These are phyloP conservation scores for Pyrenophora graminea DNA, from an alignment of 2,329 filamentous ascomycete species.

Conservation along the genomic window DNA sequence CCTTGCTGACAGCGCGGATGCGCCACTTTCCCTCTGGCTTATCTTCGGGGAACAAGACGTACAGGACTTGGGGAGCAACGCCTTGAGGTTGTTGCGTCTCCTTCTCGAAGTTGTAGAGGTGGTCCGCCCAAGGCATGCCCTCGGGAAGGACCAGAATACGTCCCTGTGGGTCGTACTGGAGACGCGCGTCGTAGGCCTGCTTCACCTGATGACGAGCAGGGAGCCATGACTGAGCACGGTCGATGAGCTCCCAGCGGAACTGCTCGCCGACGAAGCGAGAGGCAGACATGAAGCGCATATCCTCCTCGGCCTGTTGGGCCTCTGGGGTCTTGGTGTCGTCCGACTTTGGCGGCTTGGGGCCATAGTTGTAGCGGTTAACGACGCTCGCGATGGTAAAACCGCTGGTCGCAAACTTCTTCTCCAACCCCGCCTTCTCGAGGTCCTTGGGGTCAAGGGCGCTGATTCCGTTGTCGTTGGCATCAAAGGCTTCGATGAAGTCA, in stretches of 20 bases:
- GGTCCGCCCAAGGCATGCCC: slow-evolving; percentile 93
- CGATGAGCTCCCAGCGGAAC: slow-evolving; percentile 79
- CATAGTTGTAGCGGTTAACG: slow-evolving; percentile 84
- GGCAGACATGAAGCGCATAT: slow-evolving; percentile 76
- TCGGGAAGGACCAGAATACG: slow-evolving; percentile 78
- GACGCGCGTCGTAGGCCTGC: slow-evolving; percentile 71
- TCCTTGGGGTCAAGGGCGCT: slow-evolving; percentile 75
- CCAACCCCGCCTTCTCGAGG: slow-evolving; percentile 70
- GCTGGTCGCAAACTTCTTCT: slow-evolving; percentile 82
- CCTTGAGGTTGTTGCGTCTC: slow-evolving; percentile 47
- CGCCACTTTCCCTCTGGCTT: slow-evolving; percentile 83
- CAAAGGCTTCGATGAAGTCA: slow-evolving; percentile 91
- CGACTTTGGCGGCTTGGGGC: slow-evolving; percentile 51
- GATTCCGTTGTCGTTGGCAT: slow-evolving; percentile 97
- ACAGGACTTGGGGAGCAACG: slow-evolving; percentile 67
- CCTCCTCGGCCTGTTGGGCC: slow-evolving; percentile 70
- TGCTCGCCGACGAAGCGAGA: slow-evolving; percentile 85
- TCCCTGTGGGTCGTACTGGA: slow-evolving; percentile 71
- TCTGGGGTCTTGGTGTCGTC: slow-evolving; percentile 42
- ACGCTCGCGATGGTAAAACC: slow-evolving; percentile 84
- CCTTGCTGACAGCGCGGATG: slow-evolving; percentile 86
- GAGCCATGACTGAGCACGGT: slow-evolving; percentile 78
- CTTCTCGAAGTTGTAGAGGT: slow-evolving; percentile 85
- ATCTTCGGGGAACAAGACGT: slow-evolving; percentile 89
- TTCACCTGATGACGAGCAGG: slow-evolving; percentile 82